Evolutionary conservation across 2,329 filamentous ascomycete genomes (phyloP), one percentile per base, ranked within the genome.

Genomic region (Fonsecaea pedrosoi): DNA sequence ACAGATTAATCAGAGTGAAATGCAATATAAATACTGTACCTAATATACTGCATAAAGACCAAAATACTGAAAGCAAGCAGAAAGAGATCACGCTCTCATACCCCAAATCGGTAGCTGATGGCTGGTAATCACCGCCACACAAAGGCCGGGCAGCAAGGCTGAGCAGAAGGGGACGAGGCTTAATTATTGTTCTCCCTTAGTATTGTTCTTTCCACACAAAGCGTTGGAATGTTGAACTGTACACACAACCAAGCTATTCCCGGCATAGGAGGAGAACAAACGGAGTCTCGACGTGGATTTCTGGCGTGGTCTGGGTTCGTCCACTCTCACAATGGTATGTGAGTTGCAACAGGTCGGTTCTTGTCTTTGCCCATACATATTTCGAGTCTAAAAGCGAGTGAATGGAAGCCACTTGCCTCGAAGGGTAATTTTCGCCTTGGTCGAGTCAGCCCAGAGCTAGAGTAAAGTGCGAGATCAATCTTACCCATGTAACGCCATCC

Each of bases 331-430:
- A n/a, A 21, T 9, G 12, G 45, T 50, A 4, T 25, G 3, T 50
- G 45, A 12, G 30, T 25, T 12, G 45, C 18, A 48, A 9, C 37
- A 30, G 56, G 9, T 30, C 9, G 55, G 38, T 25, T 25, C 25
- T 8, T 4, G n/a, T 53, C 4, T 12, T 40, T 5, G 10, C 4
- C 45, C 10, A 21, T 50, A n/a, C 18, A 21, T 54, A 34, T 21
- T 35, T 25, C 9, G 10, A 38, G 18, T 18, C 70, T 75, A 82
- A 65, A 82, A 83, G 32, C 81, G 74, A 18, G 79, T 80, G 67
- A 79, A 83, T n/a, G 82, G 82, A 67, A 83, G 64, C 92, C 92
- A 95, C 82, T 95, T 95, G 34, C 92, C 92, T 73, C 89, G 87
- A 74, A 94, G 75, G 2, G 91, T 94, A 72, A 97, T 96, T 73